Base-by-base conservation (phyloP, 192 early-diverging fungal species). In the Allomyces macrogynus region DNA sequence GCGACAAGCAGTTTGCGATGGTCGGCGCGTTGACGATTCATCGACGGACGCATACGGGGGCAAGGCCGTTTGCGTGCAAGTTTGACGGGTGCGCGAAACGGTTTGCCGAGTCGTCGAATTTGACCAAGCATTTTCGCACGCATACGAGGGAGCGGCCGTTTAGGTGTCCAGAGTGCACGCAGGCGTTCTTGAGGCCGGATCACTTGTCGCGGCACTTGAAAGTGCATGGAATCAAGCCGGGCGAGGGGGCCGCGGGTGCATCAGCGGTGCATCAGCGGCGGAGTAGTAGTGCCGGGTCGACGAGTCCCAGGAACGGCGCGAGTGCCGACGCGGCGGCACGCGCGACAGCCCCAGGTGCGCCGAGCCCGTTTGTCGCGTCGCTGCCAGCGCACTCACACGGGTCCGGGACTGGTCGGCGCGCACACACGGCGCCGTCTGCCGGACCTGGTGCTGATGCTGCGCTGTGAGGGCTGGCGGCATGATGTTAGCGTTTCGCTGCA, bases 131-230 rank as follows among this genome's bases (percentile, higher is more conserved):
- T 71, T 74, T 79, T 63, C 75, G 80, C n/a, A 76, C 80, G 8
- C 80, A 82, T 64, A 80, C 80, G 4, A 84, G 85, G 24, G 86
- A 87, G 69, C 80, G 79, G 4, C 87, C 87, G 22, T 88, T 83
- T 68, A 74, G 75, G 68, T 88, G 87, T 65, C 70, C 79, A 4
- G 65, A 71, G 60, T 68, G 66, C 7, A 66, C 74, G 1, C 80
- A 81, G 54, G 63, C 71, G 5, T 82, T 82, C 67, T 75, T 77
- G 12, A 63, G 80, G 32, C 75, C 80, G 22, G 80, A 82, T 64
- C 79, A 78, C 64, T 69, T 80, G 5, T 68, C 71, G 23, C 68
- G 69, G 10, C 32, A 70, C 20, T 68, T 70, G 42, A 70, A 65
- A 18, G 67, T 69, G 14, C 70, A 69, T 8, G 69, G 71, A 32